Conservation (phyloP, 176 grass and related monocot genomes). For the Leersia perrieri region DNA sequence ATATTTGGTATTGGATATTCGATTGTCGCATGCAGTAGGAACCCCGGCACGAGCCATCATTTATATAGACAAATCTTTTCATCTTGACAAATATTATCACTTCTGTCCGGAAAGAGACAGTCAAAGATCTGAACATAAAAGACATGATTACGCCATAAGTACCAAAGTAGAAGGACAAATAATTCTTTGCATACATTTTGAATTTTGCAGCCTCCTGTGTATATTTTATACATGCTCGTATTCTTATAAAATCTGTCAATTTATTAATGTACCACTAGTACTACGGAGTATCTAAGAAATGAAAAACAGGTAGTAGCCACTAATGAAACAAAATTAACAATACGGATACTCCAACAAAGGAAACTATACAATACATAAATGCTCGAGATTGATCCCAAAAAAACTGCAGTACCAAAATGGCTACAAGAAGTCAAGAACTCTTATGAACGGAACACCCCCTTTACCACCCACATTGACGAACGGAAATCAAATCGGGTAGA, state of each 20-base stretch:
- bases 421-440: neutral
- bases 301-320: too few species aligned
- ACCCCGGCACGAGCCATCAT: conserved; percentile 53
- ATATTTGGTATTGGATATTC: conserved; percentile 91
- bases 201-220: neutral
- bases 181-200: neutral
- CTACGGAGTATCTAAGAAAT: too few species aligned
- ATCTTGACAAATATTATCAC: conserved; percentile 41
- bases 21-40: conserved; percentile 62
- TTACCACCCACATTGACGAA: conserved; percentile 1
- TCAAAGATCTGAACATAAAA: conserved; percentile 11
- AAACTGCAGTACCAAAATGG: neutral
- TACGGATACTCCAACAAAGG: too few species aligned
- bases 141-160: neutral
- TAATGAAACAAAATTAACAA: too few species aligned
- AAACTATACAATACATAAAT: conserved; percentile 3
- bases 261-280: neutral
- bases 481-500: neutral
- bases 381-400: neutral
- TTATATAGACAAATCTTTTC: conserved; percentile 78
- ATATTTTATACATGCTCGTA: neutral
- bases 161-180: neutral
- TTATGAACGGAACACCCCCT: neutral
- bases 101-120: neutral
- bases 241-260: neutral